A percentile compares a stretch with the other conserved stretches of the same genome.
phyloP scores from a whole-genome alignment of 345 rosid genomes.

The Melastoma malabathricum region DNA sequence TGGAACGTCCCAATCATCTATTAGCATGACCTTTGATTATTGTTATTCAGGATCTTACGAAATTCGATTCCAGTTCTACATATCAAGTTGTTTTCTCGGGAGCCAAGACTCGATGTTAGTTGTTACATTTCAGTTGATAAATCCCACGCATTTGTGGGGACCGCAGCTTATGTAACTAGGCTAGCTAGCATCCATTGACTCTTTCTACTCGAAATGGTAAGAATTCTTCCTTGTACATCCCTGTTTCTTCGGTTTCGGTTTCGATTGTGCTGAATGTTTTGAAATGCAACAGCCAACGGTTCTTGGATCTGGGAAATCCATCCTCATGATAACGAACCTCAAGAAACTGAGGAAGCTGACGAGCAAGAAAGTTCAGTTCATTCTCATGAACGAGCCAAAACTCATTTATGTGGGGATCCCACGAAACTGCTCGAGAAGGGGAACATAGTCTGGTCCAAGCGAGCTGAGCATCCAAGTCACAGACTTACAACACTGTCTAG shows the following conservation, averaged over 20 bases:
- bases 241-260: background rate
- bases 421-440: conserved; percentile 72
- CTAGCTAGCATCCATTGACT: conserved; percentile 95
- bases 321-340: conserved; percentile 89
- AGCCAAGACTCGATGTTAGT: conserved; percentile 3
- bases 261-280: background rate
- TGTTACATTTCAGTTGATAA: conserved; percentile 57
- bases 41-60: too few species aligned
- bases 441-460: conserved; percentile 73
- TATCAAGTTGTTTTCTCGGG: too few species aligned
- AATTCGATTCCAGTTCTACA: too few species aligned
- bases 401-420: conserved; percentile 80
- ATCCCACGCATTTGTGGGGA: conserved; percentile 90
- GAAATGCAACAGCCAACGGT: conserved; percentile 68
- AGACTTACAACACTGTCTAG: too few species aligned
- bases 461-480: conserved; percentile 64
- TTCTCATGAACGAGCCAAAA: conserved; percentile 88
- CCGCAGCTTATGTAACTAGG: conserved; percentile 96
- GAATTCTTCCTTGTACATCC: conserved; percentile 5
- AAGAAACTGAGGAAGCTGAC: conserved; percentile 83
- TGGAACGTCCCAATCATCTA: too few species aligned
- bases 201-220: conserved; percentile 97
- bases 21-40: background rate
- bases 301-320: conserved; percentile 87
- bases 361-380: conserved; percentile 94